Percentiles rank a stretch among this genome's conserved stretches.
Conservation (phyloP, 768 basidiomycete genomes). For the Leucocoprinus birnbaumii region DNA sequence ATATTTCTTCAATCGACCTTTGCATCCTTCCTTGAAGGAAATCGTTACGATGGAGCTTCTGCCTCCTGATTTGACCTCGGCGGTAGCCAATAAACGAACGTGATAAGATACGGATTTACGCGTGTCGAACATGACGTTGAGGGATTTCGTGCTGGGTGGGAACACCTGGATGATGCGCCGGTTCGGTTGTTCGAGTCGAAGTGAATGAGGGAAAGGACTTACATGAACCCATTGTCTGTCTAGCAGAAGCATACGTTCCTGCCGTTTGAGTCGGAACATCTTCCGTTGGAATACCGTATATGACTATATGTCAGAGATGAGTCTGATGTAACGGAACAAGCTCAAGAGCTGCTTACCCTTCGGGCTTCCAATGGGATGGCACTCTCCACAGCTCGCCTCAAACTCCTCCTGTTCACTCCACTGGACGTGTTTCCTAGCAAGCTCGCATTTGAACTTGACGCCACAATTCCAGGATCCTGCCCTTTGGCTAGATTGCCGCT, state of each 20-base stretch:
- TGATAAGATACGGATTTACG: slow-evolving; percentile 8
- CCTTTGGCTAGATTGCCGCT: no score
- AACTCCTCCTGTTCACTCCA: no score
- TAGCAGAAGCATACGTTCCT: not conserved
- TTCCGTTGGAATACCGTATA: slow-evolving; percentile 10
- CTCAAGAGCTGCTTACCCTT: not conserved
- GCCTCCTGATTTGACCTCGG: not conserved
- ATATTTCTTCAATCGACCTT: slow-evolving; percentile 2
- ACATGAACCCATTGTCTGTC: slow-evolving; percentile 12
- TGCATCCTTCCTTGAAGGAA: not conserved
- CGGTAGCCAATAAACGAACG: not conserved
- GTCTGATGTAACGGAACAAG: not conserved
- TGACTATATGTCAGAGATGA: not conserved
- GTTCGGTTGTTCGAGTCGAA: not conserved
- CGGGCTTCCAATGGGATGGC: not conserved
- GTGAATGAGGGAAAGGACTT: not conserved
- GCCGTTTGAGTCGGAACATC: not conserved
- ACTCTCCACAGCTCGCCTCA: not conserved
- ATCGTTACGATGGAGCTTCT: not conserved
- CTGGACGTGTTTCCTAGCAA: not conserved
- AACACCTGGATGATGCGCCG: not conserved
- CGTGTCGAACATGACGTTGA: slow-evolving; percentile 8
- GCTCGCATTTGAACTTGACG: not conserved
- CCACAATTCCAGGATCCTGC: no score
- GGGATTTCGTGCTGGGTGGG: slow-evolving; percentile 6